Percentiles rank a stretch among this genome's conserved stretches.
Evolutionary conservation across 169 alveolate species (phyloP).

Genomic region (Ichthyophthirius multifiliis): DNA sequence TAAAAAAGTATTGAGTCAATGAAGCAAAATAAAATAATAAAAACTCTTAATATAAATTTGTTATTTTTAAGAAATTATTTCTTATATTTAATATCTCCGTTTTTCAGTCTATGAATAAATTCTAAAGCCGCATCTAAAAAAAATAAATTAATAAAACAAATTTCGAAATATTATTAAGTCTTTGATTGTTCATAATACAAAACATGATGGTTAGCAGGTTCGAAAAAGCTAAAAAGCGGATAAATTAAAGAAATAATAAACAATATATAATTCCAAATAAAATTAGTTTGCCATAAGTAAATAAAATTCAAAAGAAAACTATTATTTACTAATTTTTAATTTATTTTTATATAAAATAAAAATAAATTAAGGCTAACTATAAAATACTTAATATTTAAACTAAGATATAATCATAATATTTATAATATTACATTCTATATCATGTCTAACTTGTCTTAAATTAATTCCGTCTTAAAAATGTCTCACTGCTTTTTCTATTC

Average conservation of each 20-base stretch:
- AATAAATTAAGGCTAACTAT: too few relatives aligned
- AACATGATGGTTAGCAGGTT: background rate
- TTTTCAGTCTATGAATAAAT: background rate
- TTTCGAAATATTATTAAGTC: background rate
- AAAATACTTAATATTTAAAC: background rate
- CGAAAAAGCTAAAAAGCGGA: background rate
- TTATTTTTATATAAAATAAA: too few relatives aligned
- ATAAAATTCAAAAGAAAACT: background rate
- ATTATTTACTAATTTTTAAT: background rate
- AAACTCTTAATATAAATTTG: background rate
- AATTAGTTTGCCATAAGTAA: background rate
- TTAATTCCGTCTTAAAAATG: background rate
- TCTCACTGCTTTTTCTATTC: background rate
- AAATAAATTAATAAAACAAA: background rate
- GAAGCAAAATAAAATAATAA: background rate
- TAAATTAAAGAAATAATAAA: background rate
- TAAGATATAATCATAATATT: background rate
- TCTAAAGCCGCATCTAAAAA: background rate
- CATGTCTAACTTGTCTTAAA: constrained; percentile 1
- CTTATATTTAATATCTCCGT: background rate
- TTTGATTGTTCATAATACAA: background rate
- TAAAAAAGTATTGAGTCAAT: background rate
- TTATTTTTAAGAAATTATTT: background rate
- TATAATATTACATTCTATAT: background rate
- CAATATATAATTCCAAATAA: background rate